phyloP scores from a whole-genome alignment of 2,329 filamentous ascomycete genomes.

The Neofusicoccum kwambonambiense region DNA sequence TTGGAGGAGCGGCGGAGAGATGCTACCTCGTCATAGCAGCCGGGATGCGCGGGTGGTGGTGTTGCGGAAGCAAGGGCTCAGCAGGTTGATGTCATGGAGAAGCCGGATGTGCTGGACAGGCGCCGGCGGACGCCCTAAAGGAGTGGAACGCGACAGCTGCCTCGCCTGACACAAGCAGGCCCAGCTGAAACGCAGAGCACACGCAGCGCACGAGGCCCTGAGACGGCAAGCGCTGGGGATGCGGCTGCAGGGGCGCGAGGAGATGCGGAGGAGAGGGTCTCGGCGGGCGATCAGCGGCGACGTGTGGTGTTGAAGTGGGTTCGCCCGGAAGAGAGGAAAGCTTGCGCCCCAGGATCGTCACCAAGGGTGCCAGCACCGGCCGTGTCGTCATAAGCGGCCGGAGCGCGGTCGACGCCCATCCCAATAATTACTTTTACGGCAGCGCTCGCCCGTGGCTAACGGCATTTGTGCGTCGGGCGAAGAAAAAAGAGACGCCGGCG shows the following conservation, averaged over 20 bases:
- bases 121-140: constrained; percentile 2
- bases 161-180: constrained; percentile 2
- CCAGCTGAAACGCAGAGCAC: constrained; percentile 11
- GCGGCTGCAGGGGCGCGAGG: background rate
- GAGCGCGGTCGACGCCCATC: constrained; percentile 1
- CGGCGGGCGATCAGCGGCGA: constrained; percentile 14
- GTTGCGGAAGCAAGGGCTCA: constrained; percentile 15
- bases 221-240: background rate
- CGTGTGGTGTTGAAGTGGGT: constrained; percentile 16
- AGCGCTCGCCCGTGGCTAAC: background rate
- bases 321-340: constrained; percentile 2
- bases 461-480: constrained; percentile 3
- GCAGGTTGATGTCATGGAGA: constrained; percentile 18
- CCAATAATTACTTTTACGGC: constrained; percentile 2
- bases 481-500: constrained; percentile 1
- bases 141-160: constrained; percentile 10
- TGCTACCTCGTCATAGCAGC: constrained; percentile 16
- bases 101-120: constrained; percentile 13
- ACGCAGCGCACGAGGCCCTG: background rate
- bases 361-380: constrained; percentile 6
- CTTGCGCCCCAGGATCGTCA: constrained; percentile 12
- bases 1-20: background rate
- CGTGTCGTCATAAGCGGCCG: constrained; percentile 14
- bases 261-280: constrained; percentile 12
- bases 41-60: background rate